Evolutionary conservation across 2,329 filamentous ascomycete genomes (phyloP).

Genomic region (Dactylonectria estremocensis): DNA sequence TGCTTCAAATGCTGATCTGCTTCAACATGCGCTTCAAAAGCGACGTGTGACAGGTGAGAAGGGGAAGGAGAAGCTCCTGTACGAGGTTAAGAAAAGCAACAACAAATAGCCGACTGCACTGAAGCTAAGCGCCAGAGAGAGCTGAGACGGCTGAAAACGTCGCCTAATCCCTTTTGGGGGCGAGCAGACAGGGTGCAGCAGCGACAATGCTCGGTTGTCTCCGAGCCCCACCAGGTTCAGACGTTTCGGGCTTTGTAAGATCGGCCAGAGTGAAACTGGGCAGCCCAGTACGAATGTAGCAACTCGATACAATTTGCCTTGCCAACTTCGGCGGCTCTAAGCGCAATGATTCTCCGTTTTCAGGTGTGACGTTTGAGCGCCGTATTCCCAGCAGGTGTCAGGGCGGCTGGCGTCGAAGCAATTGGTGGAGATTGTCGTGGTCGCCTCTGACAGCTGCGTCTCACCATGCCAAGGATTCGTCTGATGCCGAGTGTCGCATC

Average conservation of each 20-base stretch:
- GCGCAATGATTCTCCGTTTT: not conserved
- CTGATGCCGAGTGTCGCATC: not conserved
- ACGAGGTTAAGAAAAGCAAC: not conserved
- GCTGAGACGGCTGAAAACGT: not conserved
- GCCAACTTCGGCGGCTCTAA: not conserved
- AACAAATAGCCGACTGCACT: not conserved
- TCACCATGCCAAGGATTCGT: not conserved
- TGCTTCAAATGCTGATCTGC: too few species aligned
- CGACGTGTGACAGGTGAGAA: not conserved
- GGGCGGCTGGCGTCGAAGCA: not conserved
- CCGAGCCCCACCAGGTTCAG: not conserved
- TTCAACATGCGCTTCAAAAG: too few species aligned
- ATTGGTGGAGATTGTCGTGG: not conserved
- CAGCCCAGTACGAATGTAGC: not conserved
- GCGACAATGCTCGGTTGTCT: not conserved
- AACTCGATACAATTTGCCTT: not conserved
- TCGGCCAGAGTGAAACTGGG: not conserved
- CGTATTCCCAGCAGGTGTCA: not conserved
- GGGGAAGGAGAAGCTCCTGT: not conserved
- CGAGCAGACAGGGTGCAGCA: not conserved
- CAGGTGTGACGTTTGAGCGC: not conserved
- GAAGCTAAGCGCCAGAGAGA: not conserved
- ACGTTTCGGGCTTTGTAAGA: not conserved
- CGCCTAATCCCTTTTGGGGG: not conserved
- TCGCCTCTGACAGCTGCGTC: not conserved